phyloP scores from a whole-genome alignment of 169 alveolate genomes.

The Plasmodium falciparum region DNA sequence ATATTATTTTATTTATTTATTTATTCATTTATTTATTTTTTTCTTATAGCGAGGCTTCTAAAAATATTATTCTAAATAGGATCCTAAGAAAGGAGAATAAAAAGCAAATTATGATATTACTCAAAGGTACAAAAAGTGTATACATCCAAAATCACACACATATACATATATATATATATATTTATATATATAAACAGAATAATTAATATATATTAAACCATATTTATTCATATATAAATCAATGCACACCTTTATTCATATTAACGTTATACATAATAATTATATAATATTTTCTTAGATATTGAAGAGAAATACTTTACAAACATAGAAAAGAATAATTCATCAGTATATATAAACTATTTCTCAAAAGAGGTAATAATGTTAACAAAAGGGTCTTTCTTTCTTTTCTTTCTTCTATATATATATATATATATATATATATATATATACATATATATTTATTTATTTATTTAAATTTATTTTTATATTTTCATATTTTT shows the following conservation, averaged over 20 bases:
- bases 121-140: conserved; percentile 21
- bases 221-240: neutral
- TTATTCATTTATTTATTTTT: neutral
- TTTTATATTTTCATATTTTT: too few relatives aligned
- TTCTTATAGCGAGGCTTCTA: conserved; percentile 45
- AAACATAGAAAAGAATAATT: conserved; percentile 1
- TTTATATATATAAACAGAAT: too few relatives aligned
- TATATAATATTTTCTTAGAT: conserved; percentile 5
- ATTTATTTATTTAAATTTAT: neutral
- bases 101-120: conserved; percentile 39
- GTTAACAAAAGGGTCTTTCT: neutral
- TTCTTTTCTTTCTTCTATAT: neutral
- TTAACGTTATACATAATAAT: too few relatives aligned
- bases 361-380: conserved; percentile 47
- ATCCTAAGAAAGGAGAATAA: conserved; percentile 55
- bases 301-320: conserved; percentile 34
- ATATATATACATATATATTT: neutral
- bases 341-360: conserved; percentile 33
- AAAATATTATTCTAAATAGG: conserved; percentile 54
- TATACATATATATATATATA: neutral
- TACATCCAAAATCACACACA: too few relatives aligned
- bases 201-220: too few relatives aligned
- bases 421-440: neutral
- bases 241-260: neutral
- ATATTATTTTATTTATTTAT: neutral